phyloP scores from a whole-genome alignment of 1,284 basidiomycete genomes.

The Moesziomyces sp. region DNA sequence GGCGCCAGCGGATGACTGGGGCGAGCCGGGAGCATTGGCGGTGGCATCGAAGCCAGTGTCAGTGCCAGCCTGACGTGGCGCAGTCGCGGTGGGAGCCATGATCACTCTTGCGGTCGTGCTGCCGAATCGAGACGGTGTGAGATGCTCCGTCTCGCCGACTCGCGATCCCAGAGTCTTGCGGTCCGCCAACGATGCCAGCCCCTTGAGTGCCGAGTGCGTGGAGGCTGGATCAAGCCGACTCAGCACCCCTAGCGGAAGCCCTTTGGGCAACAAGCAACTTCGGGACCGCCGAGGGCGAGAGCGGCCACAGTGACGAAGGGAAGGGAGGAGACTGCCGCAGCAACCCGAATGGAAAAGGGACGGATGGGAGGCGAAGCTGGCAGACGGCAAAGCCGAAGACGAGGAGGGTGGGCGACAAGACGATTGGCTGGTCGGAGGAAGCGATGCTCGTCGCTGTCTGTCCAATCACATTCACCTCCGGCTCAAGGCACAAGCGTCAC shows the following conservation, averaged over 20 bases:
- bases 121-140: neutral
- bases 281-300: neutral
- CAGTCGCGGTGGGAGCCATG: slow-evolving; percentile 33
- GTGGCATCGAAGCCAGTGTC: slow-evolving; percentile 2
- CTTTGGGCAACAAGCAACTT: neutral
- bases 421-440: neutral
- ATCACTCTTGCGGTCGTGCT: neutral
- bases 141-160: slow-evolving; percentile 7
- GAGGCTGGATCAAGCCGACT: neutral
- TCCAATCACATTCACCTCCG: neutral
- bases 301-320: neutral
- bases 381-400: neutral
- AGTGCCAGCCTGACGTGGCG: slow-evolving; percentile 25
- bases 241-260: no score
- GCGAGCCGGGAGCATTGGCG: neutral
- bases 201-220: neutral
- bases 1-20: slow-evolving; percentile 11
- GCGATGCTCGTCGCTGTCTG: neutral
- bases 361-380: neutral
- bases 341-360: neutral
- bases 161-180: slow-evolving; percentile 5
- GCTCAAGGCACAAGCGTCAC: no score
- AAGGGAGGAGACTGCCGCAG: neutral
- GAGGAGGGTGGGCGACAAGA: neutral
- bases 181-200: neutral